Base-by-base conservation (phyloP, 2,329 filamentous ascomycete genomes). In the Amphichorda felina region DNA sequence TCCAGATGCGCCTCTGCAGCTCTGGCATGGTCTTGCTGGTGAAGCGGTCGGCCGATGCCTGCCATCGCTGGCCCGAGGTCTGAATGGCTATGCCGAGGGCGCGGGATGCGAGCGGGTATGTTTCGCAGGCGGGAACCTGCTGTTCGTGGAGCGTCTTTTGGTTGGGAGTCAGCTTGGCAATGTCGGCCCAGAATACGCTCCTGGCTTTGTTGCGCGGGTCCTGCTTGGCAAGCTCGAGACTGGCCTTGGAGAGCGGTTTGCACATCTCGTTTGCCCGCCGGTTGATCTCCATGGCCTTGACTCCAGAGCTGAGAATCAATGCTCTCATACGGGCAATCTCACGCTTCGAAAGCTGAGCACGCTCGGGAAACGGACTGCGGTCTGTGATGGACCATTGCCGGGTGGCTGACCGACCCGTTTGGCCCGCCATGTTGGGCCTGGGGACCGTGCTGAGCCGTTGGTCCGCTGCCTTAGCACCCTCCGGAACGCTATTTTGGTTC, bases 221-320 rank as follows among this genome's bases (percentile, higher is more conserved):
- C 1, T 51, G 43, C 4, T 40, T 35, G 13, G 31, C 9, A 11
- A 40, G 32, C 16, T 41, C 33, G 8, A 45, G 36, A 30, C 38
- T 41, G 5, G 45, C 43, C 2, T 44, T 39, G 36, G 38, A 36
- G 19, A 59, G 56, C 0, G 64, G 53, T 14, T 57, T 51, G 33
- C 56, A 57, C 8, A 55, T 51, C 25, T 66, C 64, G 30, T 78
- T 59, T 4, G 81, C 77, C 32, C 80, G 73, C 4, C 77, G 71
- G 19, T 69, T 68, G 37, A 95, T 83, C 50, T 91, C 84, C 48
- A 78, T 78, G 1, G 89, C 88, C 59, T 93, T 94, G 50, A 95
- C 79, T n/a, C 87, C 88, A 0, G 86, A 85, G 42, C 79, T 82
- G 16, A 94, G 65, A 28, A 94, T 72, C 8, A 93, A 66, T 1